Evolutionary conservation across 2,329 filamentous ascomycete species (phyloP), one percentile per base, ranked within the genome.

Genomic region (Blastomyces gilchristii): DNA sequence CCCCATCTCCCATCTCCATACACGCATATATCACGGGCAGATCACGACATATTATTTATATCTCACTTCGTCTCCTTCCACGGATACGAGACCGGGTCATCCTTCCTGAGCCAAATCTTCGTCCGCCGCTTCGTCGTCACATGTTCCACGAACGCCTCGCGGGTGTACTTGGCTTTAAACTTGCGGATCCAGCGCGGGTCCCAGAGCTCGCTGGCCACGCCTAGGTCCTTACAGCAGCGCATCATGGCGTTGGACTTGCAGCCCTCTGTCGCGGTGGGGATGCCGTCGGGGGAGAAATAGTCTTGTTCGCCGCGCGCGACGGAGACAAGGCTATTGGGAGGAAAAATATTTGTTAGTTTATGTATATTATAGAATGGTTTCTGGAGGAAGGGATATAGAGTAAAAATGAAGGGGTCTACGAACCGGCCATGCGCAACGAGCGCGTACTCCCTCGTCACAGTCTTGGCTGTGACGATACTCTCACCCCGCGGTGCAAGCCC

Each of bases 211-310:
- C 88, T 92, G 1, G 91, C 94, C 67, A 99, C 89, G 45, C 94
- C 94, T 41, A 99, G 79, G 75, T 99, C 94, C 80, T 99, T 99
- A 81, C 94, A 97, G 83, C 93, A 97, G 64, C 94, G 89, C 87
- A 97, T 95, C 68, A 99, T 82, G 14, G 94, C 94, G 74, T 99
- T 99, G 66, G 91, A 96, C 78, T 97, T 97, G 82, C 91, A 96
- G 61, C 94, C 94, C 78, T 99, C 94, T 65, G 92, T 92, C 9
- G 94, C 92, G 1, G 92, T 96, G 34, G 94, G 91, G 67, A 99
- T 91, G 62, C 89, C 88, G 69, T 97, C 92, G 43, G 90, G 84
- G 69, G 84, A 85, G 78, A 97, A 99, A 78, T 95, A 99, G 68
- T 89, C 85, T 80, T 96, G 93, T 77, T 97, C 94, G 73, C 94